These are phyloP conservation scores for Exobasidium rhododendri DNA, from an alignment of 1,284 basidiomycete species.

Conservation along the genomic window DNA sequence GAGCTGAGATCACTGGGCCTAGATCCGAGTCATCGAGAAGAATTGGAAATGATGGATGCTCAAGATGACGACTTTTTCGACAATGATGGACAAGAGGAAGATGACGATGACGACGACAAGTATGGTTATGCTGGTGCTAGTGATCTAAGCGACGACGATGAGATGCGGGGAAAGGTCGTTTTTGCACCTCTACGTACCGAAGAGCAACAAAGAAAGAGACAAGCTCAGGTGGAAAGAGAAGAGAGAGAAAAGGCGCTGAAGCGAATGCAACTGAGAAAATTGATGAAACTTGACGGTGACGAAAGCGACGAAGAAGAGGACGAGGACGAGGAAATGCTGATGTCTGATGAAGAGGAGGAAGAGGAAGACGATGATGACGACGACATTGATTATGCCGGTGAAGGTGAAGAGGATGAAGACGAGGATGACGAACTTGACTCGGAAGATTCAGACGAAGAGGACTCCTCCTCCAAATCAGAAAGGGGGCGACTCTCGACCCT, in stretches of 20 bases:
- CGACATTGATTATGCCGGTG: slow-evolving; percentile 16
- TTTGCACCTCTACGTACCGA: slow-evolving; percentile 49
- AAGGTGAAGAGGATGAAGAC: slow-evolving; percentile 59
- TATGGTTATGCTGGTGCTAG: slow-evolving; percentile 46
- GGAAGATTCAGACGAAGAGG: slow-evolving; percentile 58
- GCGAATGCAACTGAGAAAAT: not conserved
- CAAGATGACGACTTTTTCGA: slow-evolving; percentile 34
- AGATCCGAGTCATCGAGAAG: slow-evolving; percentile 30
- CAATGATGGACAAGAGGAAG: slow-evolving; percentile 20
- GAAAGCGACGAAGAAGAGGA: slow-evolving; percentile 19
- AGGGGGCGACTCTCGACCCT: slow-evolving; percentile 9
- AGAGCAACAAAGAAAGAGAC: slow-evolving; percentile 40
- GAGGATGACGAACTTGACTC: slow-evolving; percentile 58
- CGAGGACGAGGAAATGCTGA: slow-evolving; percentile 13
- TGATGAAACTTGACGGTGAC: slow-evolving; percentile 11
- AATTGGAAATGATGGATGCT: slow-evolving; percentile 24
- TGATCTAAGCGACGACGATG: slow-evolving; percentile 43
- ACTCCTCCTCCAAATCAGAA: not conserved
- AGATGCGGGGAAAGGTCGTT: slow-evolving; percentile 20
- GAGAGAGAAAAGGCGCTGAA: slow-evolving; percentile 20
- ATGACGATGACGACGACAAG: slow-evolving; percentile 15
- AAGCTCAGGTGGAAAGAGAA: slow-evolving; percentile 38
- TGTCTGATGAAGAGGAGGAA: slow-evolving; percentile 21
- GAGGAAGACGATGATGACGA: slow-evolving; percentile 22
- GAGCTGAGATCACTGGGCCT: slow-evolving; percentile 36